Evolutionary conservation across 2,329 filamentous ascomycete species (phyloP).

Genomic region (Thelonectria olida): DNA sequence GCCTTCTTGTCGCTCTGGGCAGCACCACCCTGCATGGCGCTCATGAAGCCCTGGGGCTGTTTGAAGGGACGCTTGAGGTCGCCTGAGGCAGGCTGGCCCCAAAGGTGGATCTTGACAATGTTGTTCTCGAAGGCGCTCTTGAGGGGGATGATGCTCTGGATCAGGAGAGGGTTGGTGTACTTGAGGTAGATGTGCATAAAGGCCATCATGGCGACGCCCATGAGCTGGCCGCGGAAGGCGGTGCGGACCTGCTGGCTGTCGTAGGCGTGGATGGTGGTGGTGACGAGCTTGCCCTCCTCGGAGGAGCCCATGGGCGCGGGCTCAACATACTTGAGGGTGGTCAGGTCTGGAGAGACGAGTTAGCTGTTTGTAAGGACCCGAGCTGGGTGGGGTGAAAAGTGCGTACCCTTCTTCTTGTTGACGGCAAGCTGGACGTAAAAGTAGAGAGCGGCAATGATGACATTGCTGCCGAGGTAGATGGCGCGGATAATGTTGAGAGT

Average conservation of each 20-base stretch:
- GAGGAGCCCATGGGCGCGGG: constrained; percentile 90
- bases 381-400: constrained; percentile 6
- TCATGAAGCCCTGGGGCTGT: constrained; percentile 83
- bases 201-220: constrained; percentile 97
- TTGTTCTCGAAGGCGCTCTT: constrained; percentile 97
- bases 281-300: constrained; percentile 95
- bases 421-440: constrained; percentile 86
- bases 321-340: constrained; percentile 98
- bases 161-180: constrained; percentile 98
- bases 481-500: constrained; percentile 66
- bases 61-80: constrained; percentile 98
- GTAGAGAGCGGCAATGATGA: constrained; percentile 87
- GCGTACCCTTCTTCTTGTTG: constrained; percentile 95
- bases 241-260: constrained; percentile 86
- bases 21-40: constrained; percentile 74
- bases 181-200: constrained; percentile 99
- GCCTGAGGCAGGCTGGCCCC: constrained; percentile 84
- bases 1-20: constrained; percentile 94
- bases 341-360: constrained; percentile 73
- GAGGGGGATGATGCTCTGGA: constrained; percentile 98
- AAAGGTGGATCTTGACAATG: constrained; percentile 93
- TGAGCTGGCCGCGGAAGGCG: constrained; percentile 89
- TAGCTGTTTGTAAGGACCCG: constrained; percentile 13
- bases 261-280: constrained; percentile 96
- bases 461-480: constrained; percentile 68